Conservation (phyloP, 2,329 filamentous ascomycete genomes). For the Lasiodiplodia sp. region DNA sequence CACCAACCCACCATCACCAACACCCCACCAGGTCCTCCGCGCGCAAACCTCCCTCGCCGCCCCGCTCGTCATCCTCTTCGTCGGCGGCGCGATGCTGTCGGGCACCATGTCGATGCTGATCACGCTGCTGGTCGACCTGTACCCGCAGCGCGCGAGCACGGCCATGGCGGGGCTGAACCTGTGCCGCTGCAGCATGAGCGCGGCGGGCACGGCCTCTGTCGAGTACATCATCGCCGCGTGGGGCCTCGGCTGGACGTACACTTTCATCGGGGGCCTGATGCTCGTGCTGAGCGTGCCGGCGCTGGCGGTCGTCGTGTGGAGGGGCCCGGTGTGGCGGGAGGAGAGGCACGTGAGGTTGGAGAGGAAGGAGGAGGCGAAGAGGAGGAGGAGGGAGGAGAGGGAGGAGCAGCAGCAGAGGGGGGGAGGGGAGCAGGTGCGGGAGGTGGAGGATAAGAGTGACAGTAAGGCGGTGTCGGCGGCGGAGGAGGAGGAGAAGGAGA, state of each 20-base stretch:
- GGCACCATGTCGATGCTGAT: conserved; percentile 57
- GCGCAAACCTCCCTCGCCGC: conserved; percentile 37
- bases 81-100: conserved; percentile 64
- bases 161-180: conserved; percentile 50
- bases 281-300: conserved; percentile 47
- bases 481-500: background rate
- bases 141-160: conserved; percentile 49
- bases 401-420: background rate
- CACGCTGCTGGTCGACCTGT: conserved; percentile 55
- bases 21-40: background rate
- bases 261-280: conserved; percentile 49
- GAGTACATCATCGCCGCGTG: conserved; percentile 42
- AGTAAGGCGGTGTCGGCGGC: background rate
- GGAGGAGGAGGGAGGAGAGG: conserved; percentile 22
- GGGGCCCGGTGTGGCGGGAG: conserved; percentile 48
- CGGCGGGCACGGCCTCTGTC: conserved; percentile 40
- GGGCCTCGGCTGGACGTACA: conserved; percentile 48
- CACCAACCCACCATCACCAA: background rate
- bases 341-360: conserved; percentile 43
- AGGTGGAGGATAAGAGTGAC: background rate
- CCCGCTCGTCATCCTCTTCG: conserved; percentile 56
- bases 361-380: conserved; percentile 38
- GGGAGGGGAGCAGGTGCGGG: no score
- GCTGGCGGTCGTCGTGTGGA: conserved; percentile 45
- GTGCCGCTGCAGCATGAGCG: conserved; percentile 40